These are phyloP conservation scores for Chaetomium fimeti DNA, from an alignment of 495 filamentous ascomycete species.

Conservation along the genomic window DNA sequence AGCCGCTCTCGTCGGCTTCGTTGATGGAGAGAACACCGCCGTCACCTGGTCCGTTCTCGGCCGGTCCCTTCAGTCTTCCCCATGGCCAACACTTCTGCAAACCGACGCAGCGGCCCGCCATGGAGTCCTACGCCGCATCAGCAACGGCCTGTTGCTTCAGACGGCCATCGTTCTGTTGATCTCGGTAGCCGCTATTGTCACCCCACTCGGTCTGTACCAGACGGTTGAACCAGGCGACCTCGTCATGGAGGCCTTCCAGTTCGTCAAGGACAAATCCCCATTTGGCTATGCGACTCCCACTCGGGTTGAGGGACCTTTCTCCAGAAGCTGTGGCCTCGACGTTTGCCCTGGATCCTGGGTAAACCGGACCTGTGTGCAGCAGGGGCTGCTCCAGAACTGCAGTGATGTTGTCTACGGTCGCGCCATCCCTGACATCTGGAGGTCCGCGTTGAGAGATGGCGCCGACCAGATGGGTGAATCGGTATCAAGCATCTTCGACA, in stretches of 20 bases:
- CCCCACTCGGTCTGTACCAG: constrained; percentile 17
- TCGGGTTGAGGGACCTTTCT: background rate
- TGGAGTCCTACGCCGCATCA: constrained; percentile 8
- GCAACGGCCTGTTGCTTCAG: constrained; percentile 10
- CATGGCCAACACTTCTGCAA: constrained; percentile 7
- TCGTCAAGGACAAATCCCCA: constrained; percentile 6
- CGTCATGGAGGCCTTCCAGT: constrained; percentile 10
- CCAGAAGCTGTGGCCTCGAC: background rate
- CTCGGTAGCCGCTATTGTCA: constrained; percentile 14
- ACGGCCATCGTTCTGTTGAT: background rate
- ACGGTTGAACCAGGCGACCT: constrained; percentile 5
- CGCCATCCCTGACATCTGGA: constrained; percentile 23
- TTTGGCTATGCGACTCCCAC: constrained; percentile 9
- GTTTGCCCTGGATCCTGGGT: constrained; percentile 7
- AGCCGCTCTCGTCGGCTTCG: constrained; percentile 1
- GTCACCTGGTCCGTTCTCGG: constrained; percentile 17
- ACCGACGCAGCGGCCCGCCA: constrained; percentile 7
- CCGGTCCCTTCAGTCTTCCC: constrained; percentile 4
- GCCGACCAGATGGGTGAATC: constrained; percentile 33
- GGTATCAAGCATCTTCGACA: constrained; percentile 44
- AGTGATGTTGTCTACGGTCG: background rate
- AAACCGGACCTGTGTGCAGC: constrained; percentile 5
- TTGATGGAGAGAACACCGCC: constrained; percentile 1
- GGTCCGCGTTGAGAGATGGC: constrained; percentile 28
- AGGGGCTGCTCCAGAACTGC: constrained; percentile 5